A percentile compares a stretch with the other conserved stretches of the same genome.
Conservation (phyloP, 2,329 filamentous ascomycete species). For the Diaporthe citriasiana region DNA sequence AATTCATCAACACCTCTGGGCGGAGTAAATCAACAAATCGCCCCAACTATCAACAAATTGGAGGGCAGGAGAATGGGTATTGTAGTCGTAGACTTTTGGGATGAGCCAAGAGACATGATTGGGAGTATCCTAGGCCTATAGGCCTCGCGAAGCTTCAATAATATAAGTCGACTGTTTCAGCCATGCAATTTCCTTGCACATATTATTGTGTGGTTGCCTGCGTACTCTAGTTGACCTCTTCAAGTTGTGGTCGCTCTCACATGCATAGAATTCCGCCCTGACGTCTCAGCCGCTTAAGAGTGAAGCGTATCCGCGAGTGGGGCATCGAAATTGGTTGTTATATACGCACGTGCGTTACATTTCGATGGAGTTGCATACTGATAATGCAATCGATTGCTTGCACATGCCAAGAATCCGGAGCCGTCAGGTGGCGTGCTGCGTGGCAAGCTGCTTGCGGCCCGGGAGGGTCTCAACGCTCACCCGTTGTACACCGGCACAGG, state of each 20-base stretch:
- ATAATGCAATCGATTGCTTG: background rate
- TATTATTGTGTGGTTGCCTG: background rate
- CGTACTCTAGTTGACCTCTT: background rate
- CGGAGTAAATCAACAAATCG: constrained; percentile 61
- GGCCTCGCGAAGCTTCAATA: constrained; percentile 33
- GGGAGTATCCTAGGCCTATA: constrained; percentile 52
- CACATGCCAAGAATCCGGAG: constrained; percentile 1
- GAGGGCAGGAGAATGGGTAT: constrained; percentile 63
- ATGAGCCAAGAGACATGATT: constrained; percentile 58
- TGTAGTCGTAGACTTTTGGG: constrained; percentile 67
- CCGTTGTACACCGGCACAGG: background rate
- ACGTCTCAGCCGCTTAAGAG: background rate
- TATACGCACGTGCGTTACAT: constrained; percentile 5
- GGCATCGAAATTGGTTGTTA: background rate
- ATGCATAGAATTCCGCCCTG: background rate
- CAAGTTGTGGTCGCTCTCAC: background rate
- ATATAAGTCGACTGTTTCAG: background rate
- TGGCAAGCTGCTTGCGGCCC: constrained; percentile 6
- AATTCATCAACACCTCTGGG: constrained; percentile 53
- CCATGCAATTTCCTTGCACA: background rate
- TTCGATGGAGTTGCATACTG: background rate
- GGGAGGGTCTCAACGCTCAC: background rate
- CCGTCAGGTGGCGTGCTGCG: constrained; percentile 15
- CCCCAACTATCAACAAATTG: constrained; percentile 52
- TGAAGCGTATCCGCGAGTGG: background rate